Evolutionary conservation across 2,329 filamentous ascomycete species (phyloP), one percentile per base, ranked within the genome.

Genomic region (Metarhizium sp.): DNA sequence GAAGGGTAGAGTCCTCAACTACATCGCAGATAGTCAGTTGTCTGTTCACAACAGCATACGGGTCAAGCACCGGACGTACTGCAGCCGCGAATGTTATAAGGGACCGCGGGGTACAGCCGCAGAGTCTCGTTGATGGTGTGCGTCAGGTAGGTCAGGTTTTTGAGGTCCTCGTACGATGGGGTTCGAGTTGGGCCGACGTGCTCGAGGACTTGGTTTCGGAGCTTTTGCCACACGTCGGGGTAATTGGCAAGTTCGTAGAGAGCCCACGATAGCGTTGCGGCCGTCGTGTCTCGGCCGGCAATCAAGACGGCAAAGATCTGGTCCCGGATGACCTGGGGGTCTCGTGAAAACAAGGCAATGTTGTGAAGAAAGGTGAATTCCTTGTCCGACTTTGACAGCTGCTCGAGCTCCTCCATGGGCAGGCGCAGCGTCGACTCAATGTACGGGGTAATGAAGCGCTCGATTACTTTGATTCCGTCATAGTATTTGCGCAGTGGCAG

Each of bases 311-410:
- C 86, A 30, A 94, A 81, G 51, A 96, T 78, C 70, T 96, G 91
- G 70, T 96, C 91, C 36, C 90, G 88, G 16, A 96, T 79, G 3
- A 91, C 81, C 53, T 78, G 80, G 57, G 78, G 76, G 66, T 87
- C 81, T 36, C 87, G 83, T 0, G 91, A 96, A 73, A 90, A 91
- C 36, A 79, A 78, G 49, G 90, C 90, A 4, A 96, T 80, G 42
- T 90, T 88, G 70, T 96, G 88, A 20, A 96, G 79, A 73, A 96
- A 96, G 1, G 88, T 95, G 69, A 94, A 92, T 42, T 79, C 81
- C 58, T 79, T 74, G 66, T 90, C 87, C 8, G 82, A 82, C 66
- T 88, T 91, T 56, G 82, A 63, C 6, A 61, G 81, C 71, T 88
- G 89, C 58, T 83, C 59, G 47, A 95, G 80, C 68, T 96, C 88